phyloP scores from a whole-genome alignment of 179 eudicot species.

The Amaranthus tricolor region DNA sequence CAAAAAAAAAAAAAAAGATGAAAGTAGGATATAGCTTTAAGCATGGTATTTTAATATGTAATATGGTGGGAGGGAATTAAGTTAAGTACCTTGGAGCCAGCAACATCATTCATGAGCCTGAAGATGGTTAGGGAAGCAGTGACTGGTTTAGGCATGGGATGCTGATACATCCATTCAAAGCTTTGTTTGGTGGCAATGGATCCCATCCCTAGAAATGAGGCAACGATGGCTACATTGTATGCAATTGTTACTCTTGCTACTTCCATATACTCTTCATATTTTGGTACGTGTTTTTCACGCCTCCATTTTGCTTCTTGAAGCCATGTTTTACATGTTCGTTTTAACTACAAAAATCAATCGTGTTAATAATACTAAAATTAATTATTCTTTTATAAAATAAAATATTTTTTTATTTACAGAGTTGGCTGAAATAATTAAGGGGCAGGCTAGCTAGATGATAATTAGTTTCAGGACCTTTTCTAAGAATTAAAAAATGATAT shows the following conservation, averaged over 20 bases:
- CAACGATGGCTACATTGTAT: background rate
- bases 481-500: too few species aligned
- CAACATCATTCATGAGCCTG: constrained; percentile 22
- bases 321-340: constrained; percentile 10
- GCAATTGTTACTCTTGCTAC: background rate
- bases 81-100: constrained; percentile 12
- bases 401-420: too few species aligned
- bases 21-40: too few species aligned
- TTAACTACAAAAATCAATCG: background rate
- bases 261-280: constrained; percentile 18
- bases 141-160: constrained; percentile 12
- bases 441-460: too few species aligned
- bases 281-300: background rate
- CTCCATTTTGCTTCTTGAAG: constrained; percentile 19
- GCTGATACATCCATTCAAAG: constrained; percentile 7
- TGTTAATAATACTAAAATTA: too few species aligned
- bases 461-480: too few species aligned
- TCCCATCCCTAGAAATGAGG: constrained; percentile 17
- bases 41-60: too few species aligned
- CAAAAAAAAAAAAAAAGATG: too few species aligned
- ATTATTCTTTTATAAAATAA: too few species aligned
- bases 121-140: background rate
- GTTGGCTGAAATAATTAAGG: too few species aligned
- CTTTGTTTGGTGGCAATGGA: constrained; percentile 4
- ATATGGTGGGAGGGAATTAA: background rate